Base-by-base conservation (phyloP, 225 moss, liverwort and hornwort genomes). In the Neckera pumila region DNA sequence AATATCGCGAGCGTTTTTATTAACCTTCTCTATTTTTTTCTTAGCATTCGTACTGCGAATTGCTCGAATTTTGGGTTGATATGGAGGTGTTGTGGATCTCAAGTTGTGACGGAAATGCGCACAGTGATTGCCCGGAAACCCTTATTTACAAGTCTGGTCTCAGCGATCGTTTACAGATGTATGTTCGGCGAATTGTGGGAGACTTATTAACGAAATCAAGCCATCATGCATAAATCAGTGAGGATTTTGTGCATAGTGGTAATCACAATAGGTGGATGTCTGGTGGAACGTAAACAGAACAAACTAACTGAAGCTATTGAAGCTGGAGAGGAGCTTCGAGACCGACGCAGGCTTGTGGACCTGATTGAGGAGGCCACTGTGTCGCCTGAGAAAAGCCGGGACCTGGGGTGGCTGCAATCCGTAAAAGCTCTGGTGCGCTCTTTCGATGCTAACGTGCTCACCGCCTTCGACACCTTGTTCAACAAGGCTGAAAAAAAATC, bases 401-500 rank as follows among this genome's bases (percentile, higher is more conserved):
- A 99, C 69, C 80, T 96, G 69, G 93, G 94, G 38, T 84, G 96
- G 84, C 86, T 99, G 81, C 87, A 93, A 14, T 90, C 94, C 42
- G 90, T 99, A 34, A 99, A 99, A 87, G 65, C 89, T 85, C 58
- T 96, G 57, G 99, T 96, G 88, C 99, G 99, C 43, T 87, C 90
- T 85, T 96, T 96, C 23, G 97, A 99, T 56, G 74, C 85, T 30
- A 96, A 96, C 58, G 96, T 99, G 33, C 90, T 83, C 64, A 91
- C 91, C 21, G 96, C 96, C 56, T 96, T 96, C 88, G 95, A 97
- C 54, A 80, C 93, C 76, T 95, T 99, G 42, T 92, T 93, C 76
- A 94, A 96, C 90, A 95, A 95, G n/a, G 79, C 92, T 99, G 10
- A 96, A 95, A 82, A 97, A 94, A 86, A 96, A 95, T 79, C 95